Base-by-base conservation (phyloP, 108 stramenopile species). In the Cylindrotheca closterium region DNA sequence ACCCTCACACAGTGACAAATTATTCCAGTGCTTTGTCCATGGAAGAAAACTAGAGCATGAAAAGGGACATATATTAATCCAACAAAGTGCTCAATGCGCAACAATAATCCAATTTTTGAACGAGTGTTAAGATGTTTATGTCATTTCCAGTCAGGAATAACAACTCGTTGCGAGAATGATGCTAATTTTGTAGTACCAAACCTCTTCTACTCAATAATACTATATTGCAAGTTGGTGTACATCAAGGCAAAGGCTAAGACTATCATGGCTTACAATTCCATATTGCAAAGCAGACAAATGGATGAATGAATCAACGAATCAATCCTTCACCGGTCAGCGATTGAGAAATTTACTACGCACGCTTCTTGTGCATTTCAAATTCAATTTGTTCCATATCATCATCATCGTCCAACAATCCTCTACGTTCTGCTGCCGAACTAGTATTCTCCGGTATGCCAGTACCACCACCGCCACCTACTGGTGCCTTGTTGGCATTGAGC, bases 391-490 rank as follows among this genome's bases (percentile, higher is more conserved):
- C 74, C 26, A 70, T 57, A 29, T 65, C 71, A 34, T 79, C 79
- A 55, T 80, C 75, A 31, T 60, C 69, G 37, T 84, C 79, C 51
- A 85, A 57, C 49, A 85, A 51, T 30, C 84, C 80, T 3, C 84
- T 57, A 34, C 67, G 70, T 57, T 85, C 84, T 19, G 74, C 62
- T 12, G 71, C 80, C 1, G 78, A 77, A 12, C 47, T 67, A 37
- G 50, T 53, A n/a, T 65, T 48, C 47, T 77, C 71, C 28, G 52
- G 58, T 28, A 73, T 18, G 4, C 67, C 67, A 10, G 57, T 28
- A n/a, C 49, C 15, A 10, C 18, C 4, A 3, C 30, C 30, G 8
- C 46, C 32, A 51, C 10, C 29, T 15, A 37, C 65, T 21, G 30
- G 34, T 24, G 34, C 37, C 21, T 61, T 73, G 7, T 60, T 63